Percentiles rank a stretch among this genome's conserved stretches.
Evolutionary conservation across 1,284 basidiomycete species (phyloP).

Genomic region (Pseudozyma sp.): DNA sequence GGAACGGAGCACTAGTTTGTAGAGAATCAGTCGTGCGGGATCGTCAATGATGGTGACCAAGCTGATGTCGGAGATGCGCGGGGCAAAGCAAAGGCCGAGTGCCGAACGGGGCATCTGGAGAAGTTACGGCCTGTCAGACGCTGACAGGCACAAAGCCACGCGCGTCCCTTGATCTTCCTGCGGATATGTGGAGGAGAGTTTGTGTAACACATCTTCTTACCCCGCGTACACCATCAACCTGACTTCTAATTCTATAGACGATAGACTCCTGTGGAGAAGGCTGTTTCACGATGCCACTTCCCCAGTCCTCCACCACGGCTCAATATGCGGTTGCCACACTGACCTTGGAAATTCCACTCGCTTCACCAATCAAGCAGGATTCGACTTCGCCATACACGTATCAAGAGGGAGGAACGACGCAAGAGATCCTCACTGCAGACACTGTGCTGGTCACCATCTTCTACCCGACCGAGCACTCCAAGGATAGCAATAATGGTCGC

Average conservation of each 20-base stretch:
- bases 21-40: too few species aligned
- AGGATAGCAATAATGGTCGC: not conserved
- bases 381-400: slow-evolving; percentile 32
- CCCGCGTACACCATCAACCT: too few species aligned
- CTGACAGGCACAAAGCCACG: too few species aligned
- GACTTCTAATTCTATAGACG: not conserved
- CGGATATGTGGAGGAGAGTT: too few species aligned
- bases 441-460: slow-evolving; percentile 61
- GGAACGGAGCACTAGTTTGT: too few species aligned
- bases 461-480: slow-evolving; percentile 45
- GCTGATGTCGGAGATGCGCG: too few species aligned
- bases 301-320: slow-evolving; percentile 18
- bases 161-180: too few species aligned
- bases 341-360: slow-evolving; percentile 55
- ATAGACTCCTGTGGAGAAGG: not conserved
- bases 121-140: too few species aligned
- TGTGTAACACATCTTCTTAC: too few species aligned
- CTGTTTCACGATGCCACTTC: slow-evolving; percentile 29
- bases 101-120: too few species aligned
- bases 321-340: slow-evolving; percentile 52
- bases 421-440: slow-evolving; percentile 44
- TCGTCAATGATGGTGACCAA: too few species aligned
- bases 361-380: slow-evolving; percentile 29
- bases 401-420: slow-evolving; percentile 23
- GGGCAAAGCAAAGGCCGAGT: too few species aligned